phyloP scores from a whole-genome alignment of 768 basidiomycete species.

The Mrakia hoshinonis region DNA sequence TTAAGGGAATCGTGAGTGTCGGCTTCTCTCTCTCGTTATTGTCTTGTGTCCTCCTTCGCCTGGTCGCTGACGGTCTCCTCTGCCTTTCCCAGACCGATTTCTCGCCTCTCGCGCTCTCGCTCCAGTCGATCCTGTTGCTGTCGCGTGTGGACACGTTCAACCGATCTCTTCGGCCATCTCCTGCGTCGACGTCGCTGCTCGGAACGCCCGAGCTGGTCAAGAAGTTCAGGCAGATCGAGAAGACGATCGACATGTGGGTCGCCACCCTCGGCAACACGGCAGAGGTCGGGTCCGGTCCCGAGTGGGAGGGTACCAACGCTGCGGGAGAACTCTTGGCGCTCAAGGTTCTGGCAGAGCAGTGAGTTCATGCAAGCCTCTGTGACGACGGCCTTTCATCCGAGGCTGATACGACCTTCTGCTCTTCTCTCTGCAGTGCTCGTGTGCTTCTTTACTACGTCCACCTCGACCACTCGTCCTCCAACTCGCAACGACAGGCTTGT shows the following conservation, averaged over 20 bases:
- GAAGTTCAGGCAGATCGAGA: slow-evolving; percentile 16
- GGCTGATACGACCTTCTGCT: background rate
- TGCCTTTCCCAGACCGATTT: background rate
- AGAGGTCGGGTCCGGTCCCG: background rate
- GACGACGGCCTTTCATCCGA: background rate
- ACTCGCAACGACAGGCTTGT: slow-evolving; percentile 25
- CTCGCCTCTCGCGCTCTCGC: slow-evolving; percentile 1
- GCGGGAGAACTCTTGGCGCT: slow-evolving; percentile 21
- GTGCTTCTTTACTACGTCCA: slow-evolving; percentile 27
- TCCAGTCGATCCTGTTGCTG: slow-evolving; percentile 14
- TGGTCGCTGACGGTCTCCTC: background rate
- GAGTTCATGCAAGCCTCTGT: background rate
- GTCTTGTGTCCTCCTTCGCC: too few species aligned
- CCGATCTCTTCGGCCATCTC: slow-evolving; percentile 22
- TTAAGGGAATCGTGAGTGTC: slow-evolving; percentile 1
- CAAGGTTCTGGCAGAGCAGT: slow-evolving; percentile 29
- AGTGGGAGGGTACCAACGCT: slow-evolving; percentile 7
- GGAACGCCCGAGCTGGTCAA: background rate
- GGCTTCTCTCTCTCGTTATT: too few species aligned
- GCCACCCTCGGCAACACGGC: slow-evolving; percentile 5
- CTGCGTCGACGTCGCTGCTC: background rate
- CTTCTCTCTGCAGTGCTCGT: slow-evolving; percentile 7
- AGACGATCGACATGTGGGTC: slow-evolving; percentile 20
- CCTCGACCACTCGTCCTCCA: slow-evolving; percentile 18
- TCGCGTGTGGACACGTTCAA: slow-evolving; percentile 18